These are phyloP conservation scores for Micractinium sp. DNA, from an alignment of 139 green algal species.

Conservation along the genomic window DNA sequence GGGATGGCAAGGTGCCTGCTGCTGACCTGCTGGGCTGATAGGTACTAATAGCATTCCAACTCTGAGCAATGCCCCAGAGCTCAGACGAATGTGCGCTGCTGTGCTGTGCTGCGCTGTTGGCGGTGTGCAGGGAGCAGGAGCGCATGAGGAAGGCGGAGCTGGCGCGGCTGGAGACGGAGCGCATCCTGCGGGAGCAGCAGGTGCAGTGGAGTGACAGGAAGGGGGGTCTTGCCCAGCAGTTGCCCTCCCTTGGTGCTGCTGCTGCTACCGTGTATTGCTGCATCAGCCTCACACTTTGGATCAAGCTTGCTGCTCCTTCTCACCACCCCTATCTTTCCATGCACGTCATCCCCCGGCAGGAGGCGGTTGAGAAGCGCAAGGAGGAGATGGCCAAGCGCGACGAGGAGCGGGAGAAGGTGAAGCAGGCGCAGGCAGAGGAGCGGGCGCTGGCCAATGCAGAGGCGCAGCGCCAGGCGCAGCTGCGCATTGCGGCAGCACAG, in stretches of 20 bases:
- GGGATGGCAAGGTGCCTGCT: neutral
- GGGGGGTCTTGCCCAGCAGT: constrained; percentile 41
- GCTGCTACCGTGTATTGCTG: neutral
- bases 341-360: neutral
- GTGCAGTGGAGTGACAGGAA: constrained; percentile 33
- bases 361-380: constrained; percentile 47
- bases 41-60: neutral
- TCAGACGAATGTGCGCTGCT: neutral
- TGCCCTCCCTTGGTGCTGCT: neutral
- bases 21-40: neutral
- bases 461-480: constrained; percentile 72
- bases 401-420: constrained; percentile 58
- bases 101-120: neutral
- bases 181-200: constrained; percentile 69
- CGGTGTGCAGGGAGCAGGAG: constrained; percentile 70
- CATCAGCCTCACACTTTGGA: neutral
- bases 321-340: neutral
- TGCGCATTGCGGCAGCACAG: constrained; percentile 62
- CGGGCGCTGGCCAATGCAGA: constrained; percentile 55
- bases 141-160: constrained; percentile 67
- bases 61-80: neutral
- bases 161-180: constrained; percentile 70
- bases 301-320: neutral
- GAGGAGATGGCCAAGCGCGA: constrained; percentile 60
- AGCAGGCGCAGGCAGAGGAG: constrained; percentile 56